Base-by-base conservation (phyloP, 352 stramenopile species). In the Phytopythium kandeliae region DNA sequence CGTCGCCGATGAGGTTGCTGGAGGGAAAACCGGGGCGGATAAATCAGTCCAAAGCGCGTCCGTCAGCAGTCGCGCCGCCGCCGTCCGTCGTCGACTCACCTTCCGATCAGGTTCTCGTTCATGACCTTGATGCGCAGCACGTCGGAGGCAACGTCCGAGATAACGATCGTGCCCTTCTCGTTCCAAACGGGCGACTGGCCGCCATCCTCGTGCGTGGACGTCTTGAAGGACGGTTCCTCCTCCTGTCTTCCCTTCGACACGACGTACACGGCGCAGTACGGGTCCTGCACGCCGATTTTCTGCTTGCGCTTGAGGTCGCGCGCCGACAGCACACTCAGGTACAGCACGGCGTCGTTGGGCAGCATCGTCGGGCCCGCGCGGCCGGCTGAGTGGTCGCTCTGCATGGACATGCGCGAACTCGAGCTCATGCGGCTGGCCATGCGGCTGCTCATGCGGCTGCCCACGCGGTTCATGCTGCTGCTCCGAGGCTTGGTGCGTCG, bases 51-150 rank as follows among this genome's bases (percentile, higher is more conserved):
- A 19, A 40, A 8, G 34, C 15, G 34, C 38, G 15, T 26, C 38
- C n/a, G 3, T 30, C 38, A 19, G 19, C 21, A 12, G 9, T 42
- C 35, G 17, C n/a, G n/a, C n/a, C n/a, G n/a, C n/a, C n/a, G n/a
- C n/a, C n/a, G n/a, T n/a, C n/a, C n/a, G n/a, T n/a, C n/a, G n/a
- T n/a, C n/a, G n/a, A 47, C 63, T 53, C 40, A 89, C 76, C 79
- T 90, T 50, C 82, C 82, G 19, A 85, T 73, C 74, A 75, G 87
- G 63, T 90, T 90, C 46, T 90, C 78, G 57, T 90, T 90, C 48
- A 84, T 67, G 22, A 90, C 55, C 38, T 76, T 76, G 59, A 90
- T 72, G 41, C 78, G 78, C 54, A 90, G 62, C 48, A 88, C 61
- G 46, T 86, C 76, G 30, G 74, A 71, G 30, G 70, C 67, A 12